These are phyloP conservation scores for Coniochaeta ligniaria DNA, from an alignment of 2,329 filamentous ascomycete species.

Conservation along the genomic window DNA sequence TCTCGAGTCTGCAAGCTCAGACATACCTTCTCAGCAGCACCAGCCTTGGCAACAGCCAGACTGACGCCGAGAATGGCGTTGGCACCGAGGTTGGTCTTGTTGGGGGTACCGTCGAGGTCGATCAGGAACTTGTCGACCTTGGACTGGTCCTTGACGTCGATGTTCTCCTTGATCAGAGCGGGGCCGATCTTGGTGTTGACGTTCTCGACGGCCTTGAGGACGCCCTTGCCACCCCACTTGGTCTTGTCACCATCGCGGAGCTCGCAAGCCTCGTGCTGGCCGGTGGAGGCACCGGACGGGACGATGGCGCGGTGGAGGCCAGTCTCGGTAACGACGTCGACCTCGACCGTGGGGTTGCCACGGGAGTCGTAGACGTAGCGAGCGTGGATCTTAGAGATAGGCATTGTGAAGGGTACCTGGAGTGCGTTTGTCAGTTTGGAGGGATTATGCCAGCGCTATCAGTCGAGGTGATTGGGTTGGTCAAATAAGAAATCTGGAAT, in stretches of 20 bases:
- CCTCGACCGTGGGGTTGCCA: slow-evolving; percentile 96
- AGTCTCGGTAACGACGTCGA: slow-evolving; percentile 92
- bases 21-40: slow-evolving; percentile 72
- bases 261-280: slow-evolving; percentile 85
- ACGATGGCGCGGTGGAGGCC: slow-evolving; percentile 97
- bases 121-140: slow-evolving; percentile 80
- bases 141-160: slow-evolving; percentile 83
- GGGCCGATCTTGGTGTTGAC: slow-evolving; percentile 78
- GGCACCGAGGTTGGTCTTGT: slow-evolving; percentile 84
- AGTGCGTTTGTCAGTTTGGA: neutral
- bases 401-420: slow-evolving; percentile 56
- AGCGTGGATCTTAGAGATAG: slow-evolving; percentile 83
- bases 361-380: slow-evolving; percentile 98
- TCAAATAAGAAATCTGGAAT: neutral
- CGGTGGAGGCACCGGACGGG: slow-evolving; percentile 91
- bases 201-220: slow-evolving; percentile 77
- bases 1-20: neutral
- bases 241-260: slow-evolving; percentile 84
- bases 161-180: slow-evolving; percentile 71
- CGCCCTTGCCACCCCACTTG: slow-evolving; percentile 84
- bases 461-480: neutral
- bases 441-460: neutral
- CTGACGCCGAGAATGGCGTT: slow-evolving; percentile 84
- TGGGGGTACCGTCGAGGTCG: slow-evolving; percentile 74
- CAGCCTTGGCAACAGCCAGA: slow-evolving; percentile 80